These are phyloP conservation scores for Alternaria conjuncta DNA, from an alignment of 2,329 filamentous ascomycete species.

Conservation along the genomic window DNA sequence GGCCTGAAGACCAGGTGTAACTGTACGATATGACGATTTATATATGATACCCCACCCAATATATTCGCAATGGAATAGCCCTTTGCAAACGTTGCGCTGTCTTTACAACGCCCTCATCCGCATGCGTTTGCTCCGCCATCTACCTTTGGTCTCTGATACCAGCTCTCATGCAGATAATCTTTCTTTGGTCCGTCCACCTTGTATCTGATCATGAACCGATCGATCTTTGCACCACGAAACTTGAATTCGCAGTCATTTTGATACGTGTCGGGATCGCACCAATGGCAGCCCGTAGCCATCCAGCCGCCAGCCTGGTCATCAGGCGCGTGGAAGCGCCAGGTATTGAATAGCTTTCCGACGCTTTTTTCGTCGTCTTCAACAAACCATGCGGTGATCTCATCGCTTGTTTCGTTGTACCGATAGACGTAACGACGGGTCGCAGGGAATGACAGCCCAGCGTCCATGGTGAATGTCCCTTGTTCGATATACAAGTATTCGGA, in stretches of 20 bases:
- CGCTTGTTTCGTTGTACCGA: constrained; percentile 67
- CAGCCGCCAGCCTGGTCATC: constrained; percentile 56
- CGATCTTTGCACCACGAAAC: constrained; percentile 46
- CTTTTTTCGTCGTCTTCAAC: constrained; percentile 72
- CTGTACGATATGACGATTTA: constrained; percentile 4
- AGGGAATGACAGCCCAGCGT: constrained; percentile 63
- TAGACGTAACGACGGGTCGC: constrained; percentile 74
- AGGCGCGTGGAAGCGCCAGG: constrained; percentile 65
- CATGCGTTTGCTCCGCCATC: background rate
- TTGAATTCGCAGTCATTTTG: constrained; percentile 72
- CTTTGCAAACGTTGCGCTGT: background rate
- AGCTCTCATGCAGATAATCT: constrained; percentile 64
- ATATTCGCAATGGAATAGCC: background rate
- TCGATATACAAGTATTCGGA: constrained; percentile 71
- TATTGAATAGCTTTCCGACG: constrained; percentile 78
- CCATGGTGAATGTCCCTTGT: constrained; percentile 68
- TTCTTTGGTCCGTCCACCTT: constrained; percentile 75
- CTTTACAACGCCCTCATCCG: background rate
- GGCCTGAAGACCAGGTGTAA: background rate
- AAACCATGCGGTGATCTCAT: constrained; percentile 76
- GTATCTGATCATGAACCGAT: constrained; percentile 60
- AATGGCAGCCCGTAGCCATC: constrained; percentile 70
- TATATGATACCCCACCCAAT: constrained; percentile 6
- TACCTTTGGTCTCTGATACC: constrained; percentile 36
- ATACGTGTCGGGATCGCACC: constrained; percentile 76